A percentile compares a stretch with the other conserved stretches of the same genome.
These are phyloP conservation scores for Zoysia matrella DNA, from an alignment of 202 grass and related monocot genomes.

Conservation along the genomic window DNA sequence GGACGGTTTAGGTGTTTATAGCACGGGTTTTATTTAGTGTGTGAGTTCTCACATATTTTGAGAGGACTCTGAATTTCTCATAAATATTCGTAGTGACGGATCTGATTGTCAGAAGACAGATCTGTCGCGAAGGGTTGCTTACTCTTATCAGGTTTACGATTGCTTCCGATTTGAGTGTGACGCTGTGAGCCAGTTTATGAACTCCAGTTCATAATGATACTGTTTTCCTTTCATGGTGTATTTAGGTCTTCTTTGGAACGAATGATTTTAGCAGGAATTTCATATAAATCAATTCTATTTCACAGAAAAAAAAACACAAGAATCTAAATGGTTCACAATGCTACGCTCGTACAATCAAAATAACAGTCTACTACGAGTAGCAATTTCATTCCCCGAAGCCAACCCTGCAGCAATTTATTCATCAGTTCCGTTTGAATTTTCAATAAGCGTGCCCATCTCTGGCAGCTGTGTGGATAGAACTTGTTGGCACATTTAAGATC, in stretches of 20 bases:
- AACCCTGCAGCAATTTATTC: too few species aligned
- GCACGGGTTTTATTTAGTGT: background rate
- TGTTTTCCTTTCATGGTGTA: background rate
- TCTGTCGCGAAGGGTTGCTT: background rate
- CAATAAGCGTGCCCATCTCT: too few species aligned
- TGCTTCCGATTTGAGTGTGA: constrained; percentile 9
- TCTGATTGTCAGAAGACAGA: constrained; percentile 12
- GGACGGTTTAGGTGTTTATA: constrained; percentile 43
- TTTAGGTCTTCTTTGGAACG: background rate
- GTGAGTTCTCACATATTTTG: constrained; percentile 47
- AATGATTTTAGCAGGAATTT: background rate
- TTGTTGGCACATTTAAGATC: too few species aligned
- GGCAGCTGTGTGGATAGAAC: too few species aligned
- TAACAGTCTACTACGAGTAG: too few species aligned
- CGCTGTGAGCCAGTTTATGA: background rate
- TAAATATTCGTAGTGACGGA: constrained; percentile 13
- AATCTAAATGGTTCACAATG: background rate
- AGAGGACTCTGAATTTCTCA: constrained; percentile 39
- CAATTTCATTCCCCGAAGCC: too few species aligned
- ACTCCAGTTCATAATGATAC: background rate
- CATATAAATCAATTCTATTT: too few species aligned
- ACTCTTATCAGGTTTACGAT: background rate
- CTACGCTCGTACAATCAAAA: background rate
- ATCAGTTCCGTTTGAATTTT: too few species aligned
- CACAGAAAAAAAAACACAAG: background rate